Evolutionary conservation across 306 rosid genomes (phyloP).

Genomic region (Amphicarpaea edgeworthii): DNA sequence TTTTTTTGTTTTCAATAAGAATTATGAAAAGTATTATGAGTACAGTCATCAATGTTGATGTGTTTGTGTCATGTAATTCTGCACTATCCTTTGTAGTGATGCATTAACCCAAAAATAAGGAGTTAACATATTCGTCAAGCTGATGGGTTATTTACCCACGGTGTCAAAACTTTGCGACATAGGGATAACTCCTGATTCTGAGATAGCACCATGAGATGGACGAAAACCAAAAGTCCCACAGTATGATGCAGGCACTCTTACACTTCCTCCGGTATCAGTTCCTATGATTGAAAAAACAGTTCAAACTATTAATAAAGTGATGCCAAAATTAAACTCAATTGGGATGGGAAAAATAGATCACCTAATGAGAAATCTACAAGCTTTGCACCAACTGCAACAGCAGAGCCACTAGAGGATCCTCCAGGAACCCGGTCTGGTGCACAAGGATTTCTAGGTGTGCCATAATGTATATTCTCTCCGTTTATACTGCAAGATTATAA

Average conservation of each 20-base stretch:
- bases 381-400: constrained; percentile 79
- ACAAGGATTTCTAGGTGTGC: constrained; percentile 63
- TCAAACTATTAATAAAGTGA: constrained; percentile 25
- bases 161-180: constrained; percentile 94
- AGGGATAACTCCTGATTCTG: constrained; percentile 75
- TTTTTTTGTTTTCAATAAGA: background rate
- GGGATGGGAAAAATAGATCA: constrained; percentile 38
- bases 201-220: constrained; percentile 79
- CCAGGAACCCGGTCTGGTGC: constrained; percentile 61
- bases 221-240: constrained; percentile 95
- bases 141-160: constrained; percentile 67
- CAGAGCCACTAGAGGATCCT: constrained; percentile 71
- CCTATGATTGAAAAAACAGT: constrained; percentile 50
- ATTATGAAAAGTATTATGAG: constrained; percentile 1
- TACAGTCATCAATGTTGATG: constrained; percentile 3
- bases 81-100: background rate
- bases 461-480: constrained; percentile 60
- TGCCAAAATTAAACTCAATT: constrained; percentile 1
- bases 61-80: background rate
- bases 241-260: constrained; percentile 89
- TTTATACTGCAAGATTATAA: constrained; percentile 53
- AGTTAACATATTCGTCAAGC: constrained; percentile 24
- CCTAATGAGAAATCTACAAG: constrained; percentile 94
- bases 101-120: constrained; percentile 3
- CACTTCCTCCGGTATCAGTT: constrained; percentile 95